Evolutionary conservation across 768 basidiomycete genomes (phyloP).

Genomic region (Sporobolomyces roseus): DNA sequence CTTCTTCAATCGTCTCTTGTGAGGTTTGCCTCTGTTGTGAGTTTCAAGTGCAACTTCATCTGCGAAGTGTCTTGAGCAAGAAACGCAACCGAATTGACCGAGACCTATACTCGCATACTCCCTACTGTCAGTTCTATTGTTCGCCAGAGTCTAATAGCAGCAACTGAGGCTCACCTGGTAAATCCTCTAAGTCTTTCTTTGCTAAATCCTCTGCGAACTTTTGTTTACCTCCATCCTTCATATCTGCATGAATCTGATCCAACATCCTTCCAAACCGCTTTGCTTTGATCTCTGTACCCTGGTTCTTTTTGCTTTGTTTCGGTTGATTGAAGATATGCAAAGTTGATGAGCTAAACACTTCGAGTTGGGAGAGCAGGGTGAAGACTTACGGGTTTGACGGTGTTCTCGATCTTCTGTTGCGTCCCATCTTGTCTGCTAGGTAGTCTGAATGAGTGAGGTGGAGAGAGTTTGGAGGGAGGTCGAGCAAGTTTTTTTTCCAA

Average conservation of each 20-base stretch:
- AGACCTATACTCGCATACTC: constrained; percentile 11
- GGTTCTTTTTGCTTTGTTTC: constrained; percentile 38
- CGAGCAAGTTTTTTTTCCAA: not conserved
- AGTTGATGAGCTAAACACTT: not conserved
- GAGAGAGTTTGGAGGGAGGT: not conserved
- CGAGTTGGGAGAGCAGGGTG: not conserved
- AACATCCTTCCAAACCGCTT: constrained; percentile 30
- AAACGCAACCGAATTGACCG: constrained; percentile 33
- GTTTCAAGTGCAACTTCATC: constrained; percentile 32
- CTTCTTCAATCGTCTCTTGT: constrained; percentile 40
- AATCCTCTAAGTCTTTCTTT: constrained; percentile 40
- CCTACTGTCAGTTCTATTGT: not conserved
- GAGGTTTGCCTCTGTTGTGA: constrained; percentile 34
- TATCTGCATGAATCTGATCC: constrained; percentile 40
- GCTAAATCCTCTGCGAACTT: constrained; percentile 31
- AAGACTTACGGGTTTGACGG: constrained; percentile 37
- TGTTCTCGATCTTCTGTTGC: constrained; percentile 32
- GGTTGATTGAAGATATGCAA: no score
- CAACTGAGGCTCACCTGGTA: constrained; percentile 29
- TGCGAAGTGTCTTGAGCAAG: constrained; percentile 41
- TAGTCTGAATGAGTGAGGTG: not conserved
- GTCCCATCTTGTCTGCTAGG: constrained; percentile 25
- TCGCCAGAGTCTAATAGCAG: no score
- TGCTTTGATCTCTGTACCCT: constrained; percentile 30
- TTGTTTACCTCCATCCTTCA: constrained; percentile 33